Evolutionary conservation across 164 flowering plant genomes (phyloP).

Genomic region (Akebia trifoliata): DNA sequence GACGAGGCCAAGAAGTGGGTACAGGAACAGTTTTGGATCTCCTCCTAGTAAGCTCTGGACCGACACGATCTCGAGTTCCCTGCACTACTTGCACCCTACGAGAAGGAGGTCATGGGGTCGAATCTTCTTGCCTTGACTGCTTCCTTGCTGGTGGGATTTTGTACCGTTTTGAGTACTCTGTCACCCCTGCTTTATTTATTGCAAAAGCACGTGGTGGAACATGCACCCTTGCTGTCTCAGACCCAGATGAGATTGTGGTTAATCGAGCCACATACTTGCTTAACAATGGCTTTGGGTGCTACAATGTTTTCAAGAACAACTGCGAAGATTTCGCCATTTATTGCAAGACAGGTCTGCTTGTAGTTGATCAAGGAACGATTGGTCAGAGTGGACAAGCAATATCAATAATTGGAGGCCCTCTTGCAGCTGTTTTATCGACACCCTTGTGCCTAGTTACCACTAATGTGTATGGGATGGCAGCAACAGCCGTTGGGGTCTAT

Average conservation of each 20-base stretch:
- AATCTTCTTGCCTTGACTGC: slow-evolving; percentile 38
- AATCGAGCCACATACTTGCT: slow-evolving; percentile 37
- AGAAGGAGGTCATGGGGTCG: slow-evolving; percentile 40
- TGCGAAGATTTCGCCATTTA: slow-evolving; percentile 45
- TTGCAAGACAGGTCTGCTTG: slow-evolving; percentile 41
- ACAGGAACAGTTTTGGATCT: slow-evolving; percentile 78
- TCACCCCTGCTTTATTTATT: slow-evolving; percentile 27
- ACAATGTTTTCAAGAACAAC: slow-evolving; percentile 37
- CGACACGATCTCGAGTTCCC: slow-evolving; percentile 18
- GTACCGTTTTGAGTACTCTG: slow-evolving; percentile 38
- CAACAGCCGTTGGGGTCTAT: slow-evolving; percentile 28
- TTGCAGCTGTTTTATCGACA: slow-evolving; percentile 29
- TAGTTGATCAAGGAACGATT: slow-evolving; percentile 18
- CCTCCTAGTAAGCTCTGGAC: slow-evolving; percentile 42
- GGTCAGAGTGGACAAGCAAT: slow-evolving; percentile 42
- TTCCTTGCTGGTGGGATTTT: slow-evolving; percentile 36
- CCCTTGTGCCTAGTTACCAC: slow-evolving; percentile 27
- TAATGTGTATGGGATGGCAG: slow-evolving; percentile 27
- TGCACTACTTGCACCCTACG: slow-evolving; percentile 40
- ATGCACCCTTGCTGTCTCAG: slow-evolving; percentile 40
- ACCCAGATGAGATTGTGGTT: slow-evolving; percentile 25
- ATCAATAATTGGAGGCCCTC: slow-evolving; percentile 26
- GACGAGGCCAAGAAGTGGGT: slow-evolving; percentile 75
- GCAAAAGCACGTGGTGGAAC: slow-evolving; percentile 41
- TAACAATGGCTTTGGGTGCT: slow-evolving; percentile 38